These are phyloP conservation scores for Cercospora sojina DNA, from an alignment of 2,329 filamentous ascomycete genomes.

Conservation along the genomic window DNA sequence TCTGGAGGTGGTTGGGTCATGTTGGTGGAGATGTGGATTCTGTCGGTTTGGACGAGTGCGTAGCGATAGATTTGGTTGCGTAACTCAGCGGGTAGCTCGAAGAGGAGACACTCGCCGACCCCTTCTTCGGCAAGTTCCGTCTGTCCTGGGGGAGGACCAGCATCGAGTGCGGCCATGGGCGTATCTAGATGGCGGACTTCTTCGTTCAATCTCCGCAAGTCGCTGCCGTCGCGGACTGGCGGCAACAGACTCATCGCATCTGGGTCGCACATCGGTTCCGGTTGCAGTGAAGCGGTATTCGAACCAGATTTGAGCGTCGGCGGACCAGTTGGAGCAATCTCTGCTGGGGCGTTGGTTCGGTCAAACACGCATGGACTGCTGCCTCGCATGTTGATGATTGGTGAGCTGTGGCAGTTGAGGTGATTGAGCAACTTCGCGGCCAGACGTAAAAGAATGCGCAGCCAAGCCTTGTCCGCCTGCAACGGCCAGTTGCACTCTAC, in stretches of 20 bases:
- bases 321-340: neutral
- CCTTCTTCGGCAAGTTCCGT: neutral
- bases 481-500: neutral
- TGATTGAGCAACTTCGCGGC: neutral
- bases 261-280: neutral
- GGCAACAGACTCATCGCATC: neutral
- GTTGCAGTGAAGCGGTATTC: neutral
- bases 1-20: conserved; percentile 1
- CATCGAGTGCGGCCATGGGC: neutral
- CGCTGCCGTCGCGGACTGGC: neutral
- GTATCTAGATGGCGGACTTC: neutral
- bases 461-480: neutral
- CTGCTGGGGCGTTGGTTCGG: neutral
- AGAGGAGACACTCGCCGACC: neutral
- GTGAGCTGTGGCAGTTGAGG: neutral
- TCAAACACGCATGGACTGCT: neutral
- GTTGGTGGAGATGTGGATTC: conserved; percentile 2
- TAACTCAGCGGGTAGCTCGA: conserved; percentile 12
- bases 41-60: neutral
- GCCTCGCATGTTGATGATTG: neutral
- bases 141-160: neutral
- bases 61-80: conserved; percentile 16
- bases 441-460: neutral
- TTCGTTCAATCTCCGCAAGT: neutral
- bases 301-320: neutral